Evolutionary conservation across 2,329 filamentous ascomycete genomes (phyloP), one percentile per base, ranked within the genome.

Genomic region (Dothiorella sarmentorum): DNA sequence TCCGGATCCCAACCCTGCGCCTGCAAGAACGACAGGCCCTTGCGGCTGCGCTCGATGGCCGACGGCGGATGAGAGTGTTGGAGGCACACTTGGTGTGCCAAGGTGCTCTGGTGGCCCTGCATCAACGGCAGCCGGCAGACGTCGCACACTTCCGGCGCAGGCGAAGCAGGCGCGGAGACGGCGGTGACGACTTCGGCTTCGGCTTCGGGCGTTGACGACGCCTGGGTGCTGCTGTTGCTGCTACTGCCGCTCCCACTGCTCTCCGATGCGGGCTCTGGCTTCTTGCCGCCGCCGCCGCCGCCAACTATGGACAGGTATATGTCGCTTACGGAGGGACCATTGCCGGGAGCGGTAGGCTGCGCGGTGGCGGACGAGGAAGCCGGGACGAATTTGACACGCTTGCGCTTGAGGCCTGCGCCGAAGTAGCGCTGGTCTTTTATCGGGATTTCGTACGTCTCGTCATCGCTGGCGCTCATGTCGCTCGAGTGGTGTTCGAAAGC

Each of bases 1-100:
- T 92, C 89, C 0, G 88, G 87, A 65, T 92, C 86, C 85, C 88
- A 92, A 26, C 89, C 89, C 60, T 88, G 82, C 0, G 82, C 78
- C 55, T 83, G 77, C 29, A 92, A 79, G 26, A 88, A 83, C 4
- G 81, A 76, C 6, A 91, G 75, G 0, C 89, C 89, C 78, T 89
- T 88, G 44, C 88, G 81, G 4, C 79, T 82, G 31, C 89, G 81
- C 70, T 91, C 86, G 18, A 91, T 75, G 13, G 86, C 80, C 0
- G 88, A 91, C 1, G 89, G 89, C 6, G 87, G 87, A 60, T 89
- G 85, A 0, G 86, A 87, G 68, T 90, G 87, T 3, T 78, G 71
- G 1, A 91, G 76, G 61, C 82, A 85, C 35, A 89, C 81, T 74
- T 91, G 88, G 67, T 92, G 89, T 6, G 85, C 85, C 57, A 90